These are phyloP conservation scores for Pezicula rhizophila DNA, from an alignment of 2,329 filamentous ascomycete species.

Conservation along the genomic window DNA sequence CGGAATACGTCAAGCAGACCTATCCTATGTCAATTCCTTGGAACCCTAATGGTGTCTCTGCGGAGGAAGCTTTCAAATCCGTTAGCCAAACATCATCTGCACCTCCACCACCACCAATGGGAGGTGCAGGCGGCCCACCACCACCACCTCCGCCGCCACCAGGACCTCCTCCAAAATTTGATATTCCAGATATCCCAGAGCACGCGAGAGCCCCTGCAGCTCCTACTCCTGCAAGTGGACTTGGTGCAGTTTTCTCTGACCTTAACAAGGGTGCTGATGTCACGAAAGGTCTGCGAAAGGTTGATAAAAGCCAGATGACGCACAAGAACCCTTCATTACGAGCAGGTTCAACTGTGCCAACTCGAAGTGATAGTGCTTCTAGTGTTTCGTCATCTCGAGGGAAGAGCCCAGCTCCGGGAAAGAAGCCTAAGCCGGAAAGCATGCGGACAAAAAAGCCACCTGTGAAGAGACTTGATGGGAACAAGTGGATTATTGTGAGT, in stretches of 20 bases:
- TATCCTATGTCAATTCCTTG: conserved; percentile 75
- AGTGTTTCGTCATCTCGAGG: conserved; percentile 49
- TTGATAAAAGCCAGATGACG: conserved; percentile 93
- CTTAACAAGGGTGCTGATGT: conserved; percentile 86
- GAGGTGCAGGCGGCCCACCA: conserved; percentile 48
- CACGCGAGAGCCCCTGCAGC: conserved; percentile 32
- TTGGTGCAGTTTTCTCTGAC: conserved; percentile 85
- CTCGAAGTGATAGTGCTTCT: conserved; percentile 44
- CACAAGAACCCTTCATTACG: conserved; percentile 94
- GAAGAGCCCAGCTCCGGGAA: conserved; percentile 83
- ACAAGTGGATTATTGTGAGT: conserved; percentile 84
- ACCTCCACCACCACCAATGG: conserved; percentile 37
- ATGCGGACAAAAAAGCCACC: conserved; percentile 79
- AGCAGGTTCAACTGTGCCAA: conserved; percentile 62
- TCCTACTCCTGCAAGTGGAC: conserved; percentile 47
- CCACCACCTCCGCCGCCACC: conserved; percentile 66
- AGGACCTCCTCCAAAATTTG: conserved; percentile 50
- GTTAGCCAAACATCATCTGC: conserved; percentile 46
- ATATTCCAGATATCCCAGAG: conserved; percentile 42
- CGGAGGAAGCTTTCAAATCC: conserved; percentile 57
- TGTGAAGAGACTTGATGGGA: conserved; percentile 74
- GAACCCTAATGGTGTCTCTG: conserved; percentile 74
- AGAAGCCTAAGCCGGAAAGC: conserved; percentile 80
- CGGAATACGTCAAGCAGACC: conserved; percentile 78
- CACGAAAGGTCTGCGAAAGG: conserved; percentile 83